A percentile compares a stretch with the other conserved stretches of the same genome.
phyloP scores from a whole-genome alignment of 2,329 filamentous ascomycete genomes.

The Paraphaeosphaeria sporulosa region DNA sequence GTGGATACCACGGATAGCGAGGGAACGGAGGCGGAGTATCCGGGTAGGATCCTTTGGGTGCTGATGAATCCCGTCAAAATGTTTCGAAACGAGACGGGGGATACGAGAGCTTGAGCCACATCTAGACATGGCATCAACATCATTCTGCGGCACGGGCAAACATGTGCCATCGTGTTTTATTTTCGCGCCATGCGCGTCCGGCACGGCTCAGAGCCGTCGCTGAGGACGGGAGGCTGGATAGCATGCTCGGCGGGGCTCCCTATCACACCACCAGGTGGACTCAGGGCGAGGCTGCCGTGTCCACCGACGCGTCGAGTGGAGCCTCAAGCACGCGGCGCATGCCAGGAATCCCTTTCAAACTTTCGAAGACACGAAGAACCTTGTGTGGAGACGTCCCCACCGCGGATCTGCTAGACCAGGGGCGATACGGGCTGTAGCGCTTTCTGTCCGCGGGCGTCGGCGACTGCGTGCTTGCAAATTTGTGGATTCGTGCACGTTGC shows the following conservation, averaged over 20 bases:
- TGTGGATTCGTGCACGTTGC: not conserved
- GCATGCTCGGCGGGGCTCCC: not conserved
- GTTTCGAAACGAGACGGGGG: slow-evolving; percentile 3
- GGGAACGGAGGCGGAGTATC: not conserved
- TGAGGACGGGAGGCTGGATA: not conserved
- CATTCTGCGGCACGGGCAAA: not conserved
- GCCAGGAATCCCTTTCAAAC: not conserved
- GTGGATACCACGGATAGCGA: not conserved
- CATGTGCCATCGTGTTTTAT: not conserved
- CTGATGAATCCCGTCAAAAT: not conserved
- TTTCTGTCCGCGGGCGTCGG: not conserved
- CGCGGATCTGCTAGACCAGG: not conserved
- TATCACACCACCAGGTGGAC: not conserved
- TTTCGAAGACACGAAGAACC: not conserved
- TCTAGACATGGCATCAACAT: not conserved
- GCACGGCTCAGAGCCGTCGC: not conserved
- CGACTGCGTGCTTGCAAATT: not conserved
- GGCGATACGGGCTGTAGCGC: not conserved
- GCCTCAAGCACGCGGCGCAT: not conserved
- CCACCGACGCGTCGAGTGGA: not conserved
- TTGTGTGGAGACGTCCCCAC: not conserved
- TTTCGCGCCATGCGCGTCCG: not conserved
- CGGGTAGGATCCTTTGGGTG: not conserved
- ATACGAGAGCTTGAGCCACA: not conserved
- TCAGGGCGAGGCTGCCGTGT: not conserved